Conservation (phyloP, 345 rosid genomes). For the Citrus inodora region DNA sequence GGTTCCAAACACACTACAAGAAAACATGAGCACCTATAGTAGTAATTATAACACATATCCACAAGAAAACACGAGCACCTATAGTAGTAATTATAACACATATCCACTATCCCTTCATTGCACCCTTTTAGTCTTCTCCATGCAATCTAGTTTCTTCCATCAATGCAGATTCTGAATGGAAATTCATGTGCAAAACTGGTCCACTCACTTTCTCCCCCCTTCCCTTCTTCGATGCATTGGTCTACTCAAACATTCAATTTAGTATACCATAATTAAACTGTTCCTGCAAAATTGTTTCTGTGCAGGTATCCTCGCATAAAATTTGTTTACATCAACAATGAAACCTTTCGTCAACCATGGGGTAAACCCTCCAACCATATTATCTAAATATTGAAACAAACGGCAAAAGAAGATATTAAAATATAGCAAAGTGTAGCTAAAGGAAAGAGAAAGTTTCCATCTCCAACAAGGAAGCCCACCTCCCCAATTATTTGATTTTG, state of each 20-base stretch:
- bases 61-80: background rate
- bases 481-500: background rate
- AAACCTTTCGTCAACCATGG: background rate
- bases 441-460: background rate
- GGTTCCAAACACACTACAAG: background rate
- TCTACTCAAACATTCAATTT: background rate
- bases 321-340: background rate
- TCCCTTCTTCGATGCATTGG: background rate
- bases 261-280: background rate
- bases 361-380: no score
- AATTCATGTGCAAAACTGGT: background rate
- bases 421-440: background rate
- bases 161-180: background rate
- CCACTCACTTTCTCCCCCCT: no score
- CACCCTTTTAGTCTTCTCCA: background rate
- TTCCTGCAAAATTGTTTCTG: background rate
- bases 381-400: background rate
- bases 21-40: background rate
- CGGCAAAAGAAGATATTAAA: background rate
- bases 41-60: background rate
- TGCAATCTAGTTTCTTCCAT: background rate
- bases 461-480: background rate
- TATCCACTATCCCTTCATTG: background rate
- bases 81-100: background rate
- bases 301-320: background rate